A percentile compares a stretch with the other conserved stretches of the same genome.
These are phyloP conservation scores for Trametopsis cervina DNA, from an alignment of 768 basidiomycete species.

Conservation along the genomic window DNA sequence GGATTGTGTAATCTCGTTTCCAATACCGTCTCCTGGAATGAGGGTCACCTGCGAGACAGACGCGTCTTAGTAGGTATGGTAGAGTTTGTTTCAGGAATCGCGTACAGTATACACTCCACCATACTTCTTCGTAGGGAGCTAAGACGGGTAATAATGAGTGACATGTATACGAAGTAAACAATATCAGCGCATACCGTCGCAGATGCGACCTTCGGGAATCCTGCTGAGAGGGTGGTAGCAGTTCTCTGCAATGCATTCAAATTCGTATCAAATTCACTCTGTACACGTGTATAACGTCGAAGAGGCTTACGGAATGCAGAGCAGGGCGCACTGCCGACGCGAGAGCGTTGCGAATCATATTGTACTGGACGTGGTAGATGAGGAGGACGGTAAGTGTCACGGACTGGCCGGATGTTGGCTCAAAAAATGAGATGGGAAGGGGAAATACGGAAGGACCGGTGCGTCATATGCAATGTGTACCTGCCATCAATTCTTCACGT, in stretches of 20 bases:
- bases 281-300: background rate
- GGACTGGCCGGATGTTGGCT: too few species aligned
- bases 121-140: constrained; percentile 78
- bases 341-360: constrained; percentile 65
- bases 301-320: constrained; percentile 43
- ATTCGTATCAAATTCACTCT: constrained; percentile 8
- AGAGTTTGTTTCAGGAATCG: constrained; percentile 5
- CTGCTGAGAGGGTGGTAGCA: constrained; percentile 73
- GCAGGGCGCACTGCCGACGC: constrained; percentile 49
- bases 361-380: constrained; percentile 28
- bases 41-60: constrained; percentile 68
- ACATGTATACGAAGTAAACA: too few species aligned
- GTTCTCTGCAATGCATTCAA: constrained; percentile 38
- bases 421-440: constrained; percentile 6
- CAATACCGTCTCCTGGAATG: constrained; percentile 97
- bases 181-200: constrained; percentile 3
- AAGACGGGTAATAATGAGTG: too few species aligned
- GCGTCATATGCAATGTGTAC: background rate
- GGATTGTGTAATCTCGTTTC: constrained; percentile 93
- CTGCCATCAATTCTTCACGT: background rate
- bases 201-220: constrained; percentile 66
- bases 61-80: background rate
- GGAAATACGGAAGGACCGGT: constrained; percentile 1
- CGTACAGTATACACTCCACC: constrained; percentile 88
- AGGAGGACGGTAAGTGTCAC: constrained; percentile 18